Conservation (phyloP, 2,329 filamentous ascomycete species). For the Paraphoma chrysanthemicola region DNA sequence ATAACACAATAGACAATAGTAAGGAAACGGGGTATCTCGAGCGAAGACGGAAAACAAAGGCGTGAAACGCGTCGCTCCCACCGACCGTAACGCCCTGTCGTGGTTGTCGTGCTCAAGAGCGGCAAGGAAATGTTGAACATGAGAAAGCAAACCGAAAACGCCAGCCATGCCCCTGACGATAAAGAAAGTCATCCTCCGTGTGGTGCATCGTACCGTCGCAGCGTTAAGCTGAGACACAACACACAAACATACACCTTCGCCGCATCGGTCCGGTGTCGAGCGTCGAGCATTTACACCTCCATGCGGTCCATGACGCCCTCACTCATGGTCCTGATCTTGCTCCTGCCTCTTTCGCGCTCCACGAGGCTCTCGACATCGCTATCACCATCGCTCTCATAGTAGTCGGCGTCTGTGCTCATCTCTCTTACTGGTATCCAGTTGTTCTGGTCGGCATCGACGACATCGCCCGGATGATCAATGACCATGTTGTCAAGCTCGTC, state of each 20-base stretch:
- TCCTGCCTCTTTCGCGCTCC: constrained; percentile 45
- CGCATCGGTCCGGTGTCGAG: background rate
- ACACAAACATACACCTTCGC: background rate
- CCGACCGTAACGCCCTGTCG: constrained; percentile 28
- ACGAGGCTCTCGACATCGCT: constrained; percentile 43
- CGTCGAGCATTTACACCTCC: constrained; percentile 51
- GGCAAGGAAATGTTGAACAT: constrained; percentile 7
- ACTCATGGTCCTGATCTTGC: constrained; percentile 59
- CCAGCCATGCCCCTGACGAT: background rate
- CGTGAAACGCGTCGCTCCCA: constrained; percentile 28
- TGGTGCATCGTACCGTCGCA: background rate
- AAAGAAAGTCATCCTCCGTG: background rate
- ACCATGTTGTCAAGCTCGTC: constrained; percentile 54
- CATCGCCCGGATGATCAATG: constrained; percentile 46
- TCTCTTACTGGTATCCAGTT: constrained; percentile 41
- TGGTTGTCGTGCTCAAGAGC: constrained; percentile 27
- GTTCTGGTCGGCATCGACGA: constrained; percentile 49
- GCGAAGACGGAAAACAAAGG: constrained; percentile 21
- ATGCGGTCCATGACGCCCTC: constrained; percentile 61
- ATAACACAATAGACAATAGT: constrained; percentile 5
- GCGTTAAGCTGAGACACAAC: constrained; percentile 1
- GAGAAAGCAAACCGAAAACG: background rate
- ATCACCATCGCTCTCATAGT: constrained; percentile 39
- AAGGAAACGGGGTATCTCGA: constrained; percentile 25
- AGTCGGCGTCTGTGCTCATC: constrained; percentile 39